Percentiles rank a stretch among this genome's conserved stretches.
Evolutionary conservation across 2,329 filamentous ascomycete genomes (phyloP).

Genomic region (Thelonectria discophora): DNA sequence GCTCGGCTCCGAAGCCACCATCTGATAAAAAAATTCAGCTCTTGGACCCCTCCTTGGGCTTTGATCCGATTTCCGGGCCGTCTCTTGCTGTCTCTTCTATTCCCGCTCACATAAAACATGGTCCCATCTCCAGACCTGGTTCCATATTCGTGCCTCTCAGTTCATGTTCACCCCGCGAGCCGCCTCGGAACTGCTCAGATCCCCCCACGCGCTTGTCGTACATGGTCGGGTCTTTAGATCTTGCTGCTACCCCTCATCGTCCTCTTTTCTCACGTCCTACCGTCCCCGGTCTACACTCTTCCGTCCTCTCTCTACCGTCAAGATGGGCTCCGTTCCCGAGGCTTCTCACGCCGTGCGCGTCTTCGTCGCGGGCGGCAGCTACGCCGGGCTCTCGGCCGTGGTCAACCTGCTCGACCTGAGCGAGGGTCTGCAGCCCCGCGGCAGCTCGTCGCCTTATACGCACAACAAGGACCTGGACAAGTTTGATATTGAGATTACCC

Average conservation of each 20-base stretch:
- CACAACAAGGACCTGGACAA: conserved; percentile 55
- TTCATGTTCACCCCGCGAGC: conserved; percentile 35
- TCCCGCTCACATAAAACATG: conserved; percentile 12
- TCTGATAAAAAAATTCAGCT: too few species aligned
- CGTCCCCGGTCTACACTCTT: conserved; percentile 1
- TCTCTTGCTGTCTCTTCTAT: background rate
- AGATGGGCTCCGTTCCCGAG: conserved; percentile 45
- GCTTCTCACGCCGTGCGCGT: conserved; percentile 58
- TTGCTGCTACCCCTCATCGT: conserved; percentile 15
- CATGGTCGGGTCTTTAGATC: conserved; percentile 14
- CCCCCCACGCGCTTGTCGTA: conserved; percentile 22
- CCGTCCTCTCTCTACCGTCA: conserved; percentile 26
- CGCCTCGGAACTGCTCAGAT: conserved; percentile 25
- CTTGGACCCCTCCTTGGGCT: too few species aligned
- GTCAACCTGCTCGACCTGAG: conserved; percentile 74
- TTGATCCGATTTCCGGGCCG: conserved; percentile 32
- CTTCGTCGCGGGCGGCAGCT: conserved; percentile 75
- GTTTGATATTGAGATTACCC: conserved; percentile 72
- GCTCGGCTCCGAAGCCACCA: conserved; percentile 18
- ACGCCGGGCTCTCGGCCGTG: conserved; percentile 73
- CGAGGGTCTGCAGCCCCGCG: conserved; percentile 62
- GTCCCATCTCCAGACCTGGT: conserved; percentile 13
- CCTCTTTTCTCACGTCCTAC: conserved; percentile 12
- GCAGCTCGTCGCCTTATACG: conserved; percentile 47
- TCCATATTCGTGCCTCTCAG: conserved; percentile 4